A percentile compares a stretch with the other conserved stretches of the same genome.
These are phyloP conservation scores for Hanseniaspora nectarophila DNA, from an alignment of 805 yeast species.

Conservation along the genomic window DNA sequence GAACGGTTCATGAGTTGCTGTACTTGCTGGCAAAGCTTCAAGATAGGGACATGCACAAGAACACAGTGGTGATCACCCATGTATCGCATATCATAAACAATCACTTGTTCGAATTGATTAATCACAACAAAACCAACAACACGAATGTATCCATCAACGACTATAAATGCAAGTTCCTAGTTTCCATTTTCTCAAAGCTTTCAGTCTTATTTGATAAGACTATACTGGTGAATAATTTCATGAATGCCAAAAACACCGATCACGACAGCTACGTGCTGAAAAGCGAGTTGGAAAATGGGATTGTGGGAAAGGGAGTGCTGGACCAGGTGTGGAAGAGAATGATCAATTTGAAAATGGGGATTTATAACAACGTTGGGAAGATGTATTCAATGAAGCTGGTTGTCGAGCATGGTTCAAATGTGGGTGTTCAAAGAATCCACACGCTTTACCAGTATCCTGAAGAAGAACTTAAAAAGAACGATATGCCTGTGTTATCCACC, in stretches of 20 bases:
- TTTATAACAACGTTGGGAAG: neutral
- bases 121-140: neutral
- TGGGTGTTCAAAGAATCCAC: neutral
- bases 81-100: constrained; percentile 3
- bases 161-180: neutral
- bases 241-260: constrained; percentile 5
- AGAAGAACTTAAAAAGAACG: neutral
- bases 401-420: neutral
- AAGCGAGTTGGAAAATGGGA: constrained; percentile 12
- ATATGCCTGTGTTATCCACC: too few species aligned
- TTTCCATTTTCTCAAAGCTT: neutral
- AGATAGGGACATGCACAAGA: neutral
- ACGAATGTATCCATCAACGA: neutral
- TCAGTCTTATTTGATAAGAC: neutral
- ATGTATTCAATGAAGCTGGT: neutral
- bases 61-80: neutral
- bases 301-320: constrained; percentile 9
- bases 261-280: constrained; percentile 4
- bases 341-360: neutral
- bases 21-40: neutral
- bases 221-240: constrained; percentile 2
- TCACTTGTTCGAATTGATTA: neutral
- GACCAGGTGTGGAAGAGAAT: constrained; percentile 13
- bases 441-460: neutral
- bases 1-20: neutral